phyloP scores from a whole-genome alignment of 2,329 filamentous ascomycete species.

The Cytospora leucostoma region DNA sequence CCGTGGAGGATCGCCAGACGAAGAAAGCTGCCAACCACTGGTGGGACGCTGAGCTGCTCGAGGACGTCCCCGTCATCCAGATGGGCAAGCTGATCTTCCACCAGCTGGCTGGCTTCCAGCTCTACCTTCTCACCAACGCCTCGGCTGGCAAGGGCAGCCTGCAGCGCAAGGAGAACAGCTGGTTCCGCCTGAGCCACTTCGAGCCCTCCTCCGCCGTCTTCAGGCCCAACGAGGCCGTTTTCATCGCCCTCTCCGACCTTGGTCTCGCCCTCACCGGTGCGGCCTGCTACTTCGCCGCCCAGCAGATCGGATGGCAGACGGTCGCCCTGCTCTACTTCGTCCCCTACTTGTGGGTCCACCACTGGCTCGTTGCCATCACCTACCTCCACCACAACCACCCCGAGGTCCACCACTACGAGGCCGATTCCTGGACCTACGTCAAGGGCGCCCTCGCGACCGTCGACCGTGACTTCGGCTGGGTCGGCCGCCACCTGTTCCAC shows the following conservation, averaged over 20 bases:
- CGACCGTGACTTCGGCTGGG: slow-evolving; percentile 65
- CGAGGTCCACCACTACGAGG: slow-evolving; percentile 60
- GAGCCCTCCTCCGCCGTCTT: slow-evolving; percentile 63
- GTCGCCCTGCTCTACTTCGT: slow-evolving; percentile 61
- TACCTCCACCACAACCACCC: slow-evolving; percentile 73
- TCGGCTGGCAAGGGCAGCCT: slow-evolving; percentile 50
- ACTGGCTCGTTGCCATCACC: slow-evolving; percentile 74
- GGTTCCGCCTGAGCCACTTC: slow-evolving; percentile 56
- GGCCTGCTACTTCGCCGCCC: slow-evolving; percentile 40
- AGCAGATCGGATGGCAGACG: slow-evolving; percentile 61
- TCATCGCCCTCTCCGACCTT: slow-evolving; percentile 61
- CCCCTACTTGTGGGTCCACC: slow-evolving; percentile 70
- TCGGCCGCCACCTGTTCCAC: slow-evolving; percentile 67
- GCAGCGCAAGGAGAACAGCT: slow-evolving; percentile 45
- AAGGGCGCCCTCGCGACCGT: slow-evolving; percentile 64
- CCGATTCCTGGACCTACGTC: slow-evolving; percentile 61
- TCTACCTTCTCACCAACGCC: slow-evolving; percentile 63
- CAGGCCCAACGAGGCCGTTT: slow-evolving; percentile 56
- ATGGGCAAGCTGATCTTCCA: slow-evolving; percentile 58
- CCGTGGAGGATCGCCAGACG: slow-evolving; percentile 40
- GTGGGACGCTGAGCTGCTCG: slow-evolving; percentile 55
- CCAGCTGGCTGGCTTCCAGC: slow-evolving; percentile 66
- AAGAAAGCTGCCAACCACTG: slow-evolving; percentile 43
- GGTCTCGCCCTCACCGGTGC: slow-evolving; percentile 51
- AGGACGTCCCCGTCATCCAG: slow-evolving; percentile 63